Evolutionary conservation across 441 rosid genomes (phyloP), one percentile per base, ranked within the genome.

Genomic region (Aleurites moluccanus): DNA sequence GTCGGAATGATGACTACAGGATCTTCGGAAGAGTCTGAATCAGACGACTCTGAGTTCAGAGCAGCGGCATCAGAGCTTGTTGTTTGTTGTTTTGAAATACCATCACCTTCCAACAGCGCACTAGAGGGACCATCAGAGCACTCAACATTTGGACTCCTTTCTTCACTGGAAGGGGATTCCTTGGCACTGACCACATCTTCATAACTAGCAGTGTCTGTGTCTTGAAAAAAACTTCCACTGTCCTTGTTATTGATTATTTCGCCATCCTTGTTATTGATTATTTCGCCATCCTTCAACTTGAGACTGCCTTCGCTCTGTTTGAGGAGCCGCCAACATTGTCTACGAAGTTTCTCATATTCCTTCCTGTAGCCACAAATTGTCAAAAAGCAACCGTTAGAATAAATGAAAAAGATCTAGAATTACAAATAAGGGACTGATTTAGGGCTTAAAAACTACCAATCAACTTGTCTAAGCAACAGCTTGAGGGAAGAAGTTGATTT

Each of bases 291-390:
- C 77, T 78, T 78, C 56, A 80, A 67, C 79, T 83, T 86, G 45
- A 64, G 80, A 74, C 80, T 79, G 77, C 80, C 79, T 28, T 72
- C 81, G 44, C 78, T 64, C 30, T 70, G 76, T 77, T 81, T 89
- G 47, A 87, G 84, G 50, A 92, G 84, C 64, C 73, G 83, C 73
- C 80, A 77, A 70, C 87, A 92, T 53, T 80, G 83, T 69, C 89
- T 90, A 33, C 93, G 91, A 15, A 94, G 83, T 74, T 88, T 86
- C 86, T 94, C 95, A 84, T 90, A 94, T 80, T 88, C 88, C 80
- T 89, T 89, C 81, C 98, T 94, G 85, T 83, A 84, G 45, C 64
- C 47, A 81, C 0, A 76, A 77, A 80, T n/a, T 60, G 56, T 25
- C 70, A 53, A 70, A 40, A 61, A 77, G 64, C 66, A 50, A 50